phyloP scores from a whole-genome alignment of 371 early-diverging fungal species.

The Mucor plumbeus region DNA sequence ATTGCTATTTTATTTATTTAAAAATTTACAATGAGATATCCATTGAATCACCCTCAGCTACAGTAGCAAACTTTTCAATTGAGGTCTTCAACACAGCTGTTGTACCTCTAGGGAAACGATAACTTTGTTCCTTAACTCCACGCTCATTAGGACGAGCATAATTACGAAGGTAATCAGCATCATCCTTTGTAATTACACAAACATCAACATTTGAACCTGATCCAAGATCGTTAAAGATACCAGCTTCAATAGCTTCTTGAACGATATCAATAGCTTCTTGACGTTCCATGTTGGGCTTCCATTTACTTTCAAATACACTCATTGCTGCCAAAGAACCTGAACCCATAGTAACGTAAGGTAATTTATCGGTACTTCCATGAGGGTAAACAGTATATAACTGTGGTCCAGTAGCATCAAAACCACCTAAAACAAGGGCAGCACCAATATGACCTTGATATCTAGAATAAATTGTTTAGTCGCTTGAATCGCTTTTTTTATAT shows the following conservation, averaged over 20 bases:
- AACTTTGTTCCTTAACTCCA: slow-evolving; percentile 83
- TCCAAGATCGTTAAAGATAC: slow-evolving; percentile 99
- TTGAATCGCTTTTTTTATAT: not conserved
- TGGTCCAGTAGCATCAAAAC: slow-evolving; percentile 92
- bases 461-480: slow-evolving; percentile 6
- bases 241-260: slow-evolving; percentile 95
- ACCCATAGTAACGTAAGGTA: slow-evolving; percentile 98
- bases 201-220: slow-evolving; percentile 99
- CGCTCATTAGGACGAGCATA: slow-evolving; percentile 91
- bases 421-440: slow-evolving; percentile 98
- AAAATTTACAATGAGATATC: slow-evolving; percentile 48
- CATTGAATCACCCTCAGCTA: slow-evolving; percentile 57
- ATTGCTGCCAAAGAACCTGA: slow-evolving; percentile 98
- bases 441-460: slow-evolving; percentile 98
- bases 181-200: slow-evolving; percentile 84
- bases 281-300: slow-evolving; percentile 87
- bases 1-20: not conserved
- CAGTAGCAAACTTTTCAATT: slow-evolving; percentile 43
- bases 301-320: slow-evolving; percentile 94
- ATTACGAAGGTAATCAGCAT: slow-evolving; percentile 86
- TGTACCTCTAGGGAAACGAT: slow-evolving; percentile 58
- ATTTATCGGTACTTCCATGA: slow-evolving; percentile 96
- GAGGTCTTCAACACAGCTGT: slow-evolving; percentile 56
- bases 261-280: slow-evolving; percentile 96
- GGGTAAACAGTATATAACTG: slow-evolving; percentile 96